A percentile compares a stretch with the other conserved stretches of the same genome.
Evolutionary conservation across 805 yeast genomes (phyloP).

Genomic region (Starmerella tilneyi): DNA sequence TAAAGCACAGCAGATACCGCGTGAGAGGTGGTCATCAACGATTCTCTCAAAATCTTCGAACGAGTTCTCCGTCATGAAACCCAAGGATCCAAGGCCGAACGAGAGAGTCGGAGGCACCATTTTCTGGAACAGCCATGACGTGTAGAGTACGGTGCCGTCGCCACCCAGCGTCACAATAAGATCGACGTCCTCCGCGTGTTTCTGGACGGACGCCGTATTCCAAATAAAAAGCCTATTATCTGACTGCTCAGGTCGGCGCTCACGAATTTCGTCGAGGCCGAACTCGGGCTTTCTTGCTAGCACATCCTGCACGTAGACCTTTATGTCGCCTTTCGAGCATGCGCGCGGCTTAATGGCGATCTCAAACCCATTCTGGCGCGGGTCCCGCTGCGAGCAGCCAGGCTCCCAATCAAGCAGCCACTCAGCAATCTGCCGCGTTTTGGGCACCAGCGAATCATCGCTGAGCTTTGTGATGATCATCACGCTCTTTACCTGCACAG

Average conservation of each 20-base stretch:
- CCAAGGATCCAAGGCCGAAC: conserved; percentile 82
- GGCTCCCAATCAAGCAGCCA: conserved; percentile 26
- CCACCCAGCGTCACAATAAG: conserved; percentile 86
- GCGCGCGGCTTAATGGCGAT: conserved; percentile 7
- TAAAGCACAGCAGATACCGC: conserved; percentile 67
- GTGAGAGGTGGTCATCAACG: conserved; percentile 47
- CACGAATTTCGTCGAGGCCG: conserved; percentile 43
- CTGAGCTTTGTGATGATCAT: conserved; percentile 25
- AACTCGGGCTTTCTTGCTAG: conserved; percentile 55
- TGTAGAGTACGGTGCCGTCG: conserved; percentile 88
- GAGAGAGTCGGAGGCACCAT: conserved; percentile 87
- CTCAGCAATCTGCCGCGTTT: conserved; percentile 20
- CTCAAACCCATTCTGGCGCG: conserved; percentile 5
- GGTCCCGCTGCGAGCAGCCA: conserved; percentile 5
- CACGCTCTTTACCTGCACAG: conserved; percentile 23
- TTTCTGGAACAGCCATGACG: conserved; percentile 73
- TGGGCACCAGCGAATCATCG: conserved; percentile 23
- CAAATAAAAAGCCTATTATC: conserved; percentile 50
- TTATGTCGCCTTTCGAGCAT: conserved; percentile 27
- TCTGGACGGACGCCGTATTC: conserved; percentile 42
- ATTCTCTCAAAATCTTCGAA: conserved; percentile 60
- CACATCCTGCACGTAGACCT: conserved; percentile 65
- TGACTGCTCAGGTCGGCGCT: conserved; percentile 38
- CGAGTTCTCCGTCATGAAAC: conserved; percentile 79
- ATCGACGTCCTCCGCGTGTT: conserved; percentile 48